Evolutionary conservation across 352 stramenopile genomes (phyloP).

Genomic region (Globisporangium alternatum): DNA sequence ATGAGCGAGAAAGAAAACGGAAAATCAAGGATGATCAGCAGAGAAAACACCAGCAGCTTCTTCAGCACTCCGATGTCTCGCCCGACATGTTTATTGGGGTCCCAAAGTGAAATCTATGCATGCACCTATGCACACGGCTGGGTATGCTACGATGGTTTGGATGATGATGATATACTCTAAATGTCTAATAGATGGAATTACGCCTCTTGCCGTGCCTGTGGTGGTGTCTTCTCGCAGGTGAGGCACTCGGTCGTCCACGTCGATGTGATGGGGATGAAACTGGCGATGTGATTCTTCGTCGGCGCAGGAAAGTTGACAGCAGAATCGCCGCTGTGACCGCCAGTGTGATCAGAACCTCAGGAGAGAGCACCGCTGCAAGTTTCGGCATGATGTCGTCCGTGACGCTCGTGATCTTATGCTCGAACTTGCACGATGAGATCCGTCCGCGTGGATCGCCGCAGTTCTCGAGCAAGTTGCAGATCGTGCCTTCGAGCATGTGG

Average conservation of each 20-base stretch:
- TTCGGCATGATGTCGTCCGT: slow-evolving; percentile 65
- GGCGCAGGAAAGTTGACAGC: slow-evolving; percentile 59
- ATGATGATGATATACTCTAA: slow-evolving; percentile 18
- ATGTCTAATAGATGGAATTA: slow-evolving; percentile 49
- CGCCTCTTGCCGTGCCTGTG: slow-evolving; percentile 24
- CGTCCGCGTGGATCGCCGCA: slow-evolving; percentile 55
- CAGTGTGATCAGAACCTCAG: slow-evolving; percentile 53
- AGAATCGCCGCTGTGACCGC: slow-evolving; percentile 50
- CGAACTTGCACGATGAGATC: slow-evolving; percentile 69
- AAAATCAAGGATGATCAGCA: slow-evolving; percentile 11
- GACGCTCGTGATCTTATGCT: slow-evolving; percentile 73
- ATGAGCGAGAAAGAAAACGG: slow-evolving; percentile 20
- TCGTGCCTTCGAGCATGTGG: slow-evolving; percentile 89
- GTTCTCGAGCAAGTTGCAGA: slow-evolving; percentile 83
- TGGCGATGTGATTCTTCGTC: slow-evolving; percentile 30
- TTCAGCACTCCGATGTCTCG: slow-evolving; percentile 17
- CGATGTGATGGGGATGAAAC: slow-evolving; percentile 26
- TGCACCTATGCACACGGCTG: slow-evolving; percentile 4
- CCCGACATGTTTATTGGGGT: slow-evolving; percentile 30
- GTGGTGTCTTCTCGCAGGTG: slow-evolving; percentile 1
- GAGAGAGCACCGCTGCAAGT: slow-evolving; percentile 43
- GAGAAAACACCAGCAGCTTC: slow-evolving; percentile 15
- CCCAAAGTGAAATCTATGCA: slow-evolving; percentile 7
- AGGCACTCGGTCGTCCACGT: slow-evolving; percentile 26
- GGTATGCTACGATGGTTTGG: slow-evolving; percentile 7